These are phyloP conservation scores for Vicia faba DNA, from an alignment of 306 rosid genomes.

Conservation along the genomic window DNA sequence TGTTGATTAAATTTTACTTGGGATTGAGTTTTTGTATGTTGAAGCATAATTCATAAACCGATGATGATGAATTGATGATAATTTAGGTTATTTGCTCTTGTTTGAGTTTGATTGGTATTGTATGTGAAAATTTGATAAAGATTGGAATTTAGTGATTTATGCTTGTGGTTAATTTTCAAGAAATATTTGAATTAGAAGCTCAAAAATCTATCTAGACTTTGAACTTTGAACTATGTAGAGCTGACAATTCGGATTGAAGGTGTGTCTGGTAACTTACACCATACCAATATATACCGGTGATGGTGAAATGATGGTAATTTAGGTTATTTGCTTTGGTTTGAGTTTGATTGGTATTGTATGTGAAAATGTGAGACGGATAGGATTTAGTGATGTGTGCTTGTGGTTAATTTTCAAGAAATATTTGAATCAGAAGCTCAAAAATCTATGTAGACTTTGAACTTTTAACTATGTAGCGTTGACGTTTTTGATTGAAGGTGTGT, in stretches of 20 bases:
- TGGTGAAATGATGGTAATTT: constrained; percentile 5
- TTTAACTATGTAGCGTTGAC: no score
- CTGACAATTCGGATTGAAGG: no score
- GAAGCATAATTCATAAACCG: constrained; percentile 3
- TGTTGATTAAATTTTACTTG: constrained; percentile 6
- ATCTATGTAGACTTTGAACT: no score
- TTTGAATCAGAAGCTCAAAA: no score
- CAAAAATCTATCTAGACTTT: no score
- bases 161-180: no score
- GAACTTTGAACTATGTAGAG: no score
- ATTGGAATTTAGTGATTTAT: no score
- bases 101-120: constrained; percentile 11
- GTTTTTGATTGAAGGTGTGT: no score
- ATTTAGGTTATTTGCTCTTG: constrained; percentile 10
- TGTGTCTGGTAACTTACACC: no score
- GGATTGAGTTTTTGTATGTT: constrained; percentile 23
- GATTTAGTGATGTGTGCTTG: no score
- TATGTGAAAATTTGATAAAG: background rate
- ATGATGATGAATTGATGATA: background rate
- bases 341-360: background rate
- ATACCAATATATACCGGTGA: background rate
- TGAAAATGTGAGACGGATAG: background rate
- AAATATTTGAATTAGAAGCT: background rate
- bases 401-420: background rate
- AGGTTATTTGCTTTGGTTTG: constrained; percentile 19